Percentiles rank a stretch among this genome's conserved stretches.
phyloP scores from a whole-genome alignment of 2,329 filamentous ascomycete species.

The Epicoccum nigrum region DNA sequence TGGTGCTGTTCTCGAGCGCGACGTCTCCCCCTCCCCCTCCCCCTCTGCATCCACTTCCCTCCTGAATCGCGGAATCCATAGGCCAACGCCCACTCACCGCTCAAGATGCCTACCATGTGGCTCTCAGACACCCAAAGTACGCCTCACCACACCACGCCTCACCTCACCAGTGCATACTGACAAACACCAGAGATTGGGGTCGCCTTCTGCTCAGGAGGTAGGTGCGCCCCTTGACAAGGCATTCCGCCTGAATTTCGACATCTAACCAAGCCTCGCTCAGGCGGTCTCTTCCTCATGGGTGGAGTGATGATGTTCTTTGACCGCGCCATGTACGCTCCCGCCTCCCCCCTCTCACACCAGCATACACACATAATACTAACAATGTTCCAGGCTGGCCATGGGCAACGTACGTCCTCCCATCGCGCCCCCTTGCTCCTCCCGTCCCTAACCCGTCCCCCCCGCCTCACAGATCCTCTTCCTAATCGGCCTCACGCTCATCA shows the following conservation, averaged over 20 bases:
- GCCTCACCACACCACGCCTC: constrained; percentile 42
- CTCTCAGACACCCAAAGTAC: constrained; percentile 93
- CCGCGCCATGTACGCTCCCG: constrained; percentile 85
- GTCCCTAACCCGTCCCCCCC: constrained; percentile 10
- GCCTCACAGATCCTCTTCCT: constrained; percentile 85
- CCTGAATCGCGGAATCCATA: not conserved
- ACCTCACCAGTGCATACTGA: not conserved
- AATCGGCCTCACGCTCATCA: constrained; percentile 93
- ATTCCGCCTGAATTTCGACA: constrained; percentile 14
- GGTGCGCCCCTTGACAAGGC: constrained; percentile 54
- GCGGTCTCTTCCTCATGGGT: constrained; percentile 91
- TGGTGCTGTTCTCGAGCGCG: not conserved
- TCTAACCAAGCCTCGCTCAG: constrained; percentile 54
- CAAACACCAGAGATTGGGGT: constrained; percentile 81
- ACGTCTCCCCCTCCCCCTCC: too few species aligned
- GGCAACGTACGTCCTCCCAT: constrained; percentile 71
- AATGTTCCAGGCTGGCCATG: constrained; percentile 79
- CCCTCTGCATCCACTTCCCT: too few species aligned
- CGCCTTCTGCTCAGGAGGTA: constrained; percentile 97
- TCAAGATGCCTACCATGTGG: constrained; percentile 84
- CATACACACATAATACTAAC: constrained; percentile 18
- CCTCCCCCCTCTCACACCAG: not conserved
- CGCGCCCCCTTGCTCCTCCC: constrained; percentile 1
- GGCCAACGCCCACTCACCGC: not conserved
- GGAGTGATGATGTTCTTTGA: constrained; percentile 98